Percentiles rank a stretch among this genome's conserved stretches.
phyloP scores from a whole-genome alignment of 2,329 filamentous ascomycete species.

The Trichoderma citrinoviride region DNA sequence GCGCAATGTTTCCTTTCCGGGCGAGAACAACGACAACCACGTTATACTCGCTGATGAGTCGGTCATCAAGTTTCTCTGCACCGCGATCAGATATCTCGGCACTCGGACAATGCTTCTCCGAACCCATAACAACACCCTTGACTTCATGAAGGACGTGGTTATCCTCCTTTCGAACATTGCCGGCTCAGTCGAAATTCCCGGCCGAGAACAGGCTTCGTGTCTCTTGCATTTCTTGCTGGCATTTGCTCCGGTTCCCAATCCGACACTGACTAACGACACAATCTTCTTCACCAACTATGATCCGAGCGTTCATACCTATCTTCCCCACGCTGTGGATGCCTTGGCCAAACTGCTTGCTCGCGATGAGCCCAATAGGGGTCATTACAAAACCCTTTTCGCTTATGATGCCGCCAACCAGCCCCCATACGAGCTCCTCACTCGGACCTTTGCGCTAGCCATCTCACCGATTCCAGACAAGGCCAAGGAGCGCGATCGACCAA shows the following conservation, averaged over 20 bases:
- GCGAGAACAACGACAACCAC: constrained; percentile 63
- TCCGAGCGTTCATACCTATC: constrained; percentile 77
- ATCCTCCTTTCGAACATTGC: constrained; percentile 87
- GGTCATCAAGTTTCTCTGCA: constrained; percentile 80
- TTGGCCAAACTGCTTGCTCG: constrained; percentile 87
- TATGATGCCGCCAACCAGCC: constrained; percentile 63
- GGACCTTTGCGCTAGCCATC: constrained; percentile 82
- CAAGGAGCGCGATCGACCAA: constrained; percentile 52
- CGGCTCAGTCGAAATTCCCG: constrained; percentile 74
- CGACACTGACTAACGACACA: constrained; percentile 53
- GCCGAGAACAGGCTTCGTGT: constrained; percentile 81
- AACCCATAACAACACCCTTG: constrained; percentile 78
- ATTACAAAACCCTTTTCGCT: constrained; percentile 79
- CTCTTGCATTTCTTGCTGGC: constrained; percentile 85
- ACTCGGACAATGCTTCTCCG: constrained; percentile 84
- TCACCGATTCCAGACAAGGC: constrained; percentile 73
- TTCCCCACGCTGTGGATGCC: constrained; percentile 85
- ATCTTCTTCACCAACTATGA: constrained; percentile 80
- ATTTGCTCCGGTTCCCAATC: constrained; percentile 78
- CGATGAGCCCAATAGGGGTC: constrained; percentile 86
- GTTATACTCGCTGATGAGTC: constrained; percentile 68
- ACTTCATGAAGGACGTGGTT: constrained; percentile 96
- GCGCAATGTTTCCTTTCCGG: constrained; percentile 85
- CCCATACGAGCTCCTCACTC: constrained; percentile 77
- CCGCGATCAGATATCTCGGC: constrained; percentile 80